Conservation (phyloP, 257 asterid genomes). For the Solanum microdontum region DNA sequence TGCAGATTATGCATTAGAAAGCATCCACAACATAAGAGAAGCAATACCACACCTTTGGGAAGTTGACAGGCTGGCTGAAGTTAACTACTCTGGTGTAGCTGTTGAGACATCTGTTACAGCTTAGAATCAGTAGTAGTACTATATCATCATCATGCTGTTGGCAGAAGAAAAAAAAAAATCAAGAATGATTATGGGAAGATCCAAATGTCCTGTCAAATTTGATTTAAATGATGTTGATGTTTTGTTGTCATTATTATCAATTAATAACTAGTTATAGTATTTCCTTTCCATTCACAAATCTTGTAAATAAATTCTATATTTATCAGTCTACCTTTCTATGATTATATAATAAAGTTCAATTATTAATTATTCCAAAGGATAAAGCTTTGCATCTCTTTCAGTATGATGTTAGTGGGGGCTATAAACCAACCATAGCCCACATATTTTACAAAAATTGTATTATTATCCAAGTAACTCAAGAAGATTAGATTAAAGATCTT, state of each 20-base stretch:
- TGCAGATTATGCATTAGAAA: slow-evolving; percentile 83
- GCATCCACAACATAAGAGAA: slow-evolving; percentile 81
- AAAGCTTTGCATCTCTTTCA: not conserved
- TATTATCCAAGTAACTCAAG: not conserved
- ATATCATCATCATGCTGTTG: not conserved
- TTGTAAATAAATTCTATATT: slow-evolving; percentile 1
- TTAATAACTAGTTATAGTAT: slow-evolving; percentile 2
- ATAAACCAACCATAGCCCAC: not conserved
- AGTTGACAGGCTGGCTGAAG: slow-evolving; percentile 47
- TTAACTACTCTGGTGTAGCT: slow-evolving; percentile 52
- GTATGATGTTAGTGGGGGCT: not conserved
- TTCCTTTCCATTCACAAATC: slow-evolving; percentile 1
- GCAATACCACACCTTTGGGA: slow-evolving; percentile 93
- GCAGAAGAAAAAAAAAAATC: not conserved
- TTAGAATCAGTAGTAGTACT: slow-evolving; percentile 11
- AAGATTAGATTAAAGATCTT: not conserved
- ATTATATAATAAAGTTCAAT: not conserved
- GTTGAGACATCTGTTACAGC: slow-evolving; percentile 88
- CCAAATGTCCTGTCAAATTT: not conserved
- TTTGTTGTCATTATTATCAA: slow-evolving; percentile 17
- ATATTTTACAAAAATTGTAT: not conserved
- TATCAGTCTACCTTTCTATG: not conserved
- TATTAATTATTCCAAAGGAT: not conserved
- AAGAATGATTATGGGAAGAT: slow-evolving; percentile 15
- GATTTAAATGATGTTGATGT: slow-evolving; percentile 22